These are phyloP conservation scores for Penicillium occitanis DNA, from an alignment of 2,329 filamentous ascomycete species.

Conservation along the genomic window DNA sequence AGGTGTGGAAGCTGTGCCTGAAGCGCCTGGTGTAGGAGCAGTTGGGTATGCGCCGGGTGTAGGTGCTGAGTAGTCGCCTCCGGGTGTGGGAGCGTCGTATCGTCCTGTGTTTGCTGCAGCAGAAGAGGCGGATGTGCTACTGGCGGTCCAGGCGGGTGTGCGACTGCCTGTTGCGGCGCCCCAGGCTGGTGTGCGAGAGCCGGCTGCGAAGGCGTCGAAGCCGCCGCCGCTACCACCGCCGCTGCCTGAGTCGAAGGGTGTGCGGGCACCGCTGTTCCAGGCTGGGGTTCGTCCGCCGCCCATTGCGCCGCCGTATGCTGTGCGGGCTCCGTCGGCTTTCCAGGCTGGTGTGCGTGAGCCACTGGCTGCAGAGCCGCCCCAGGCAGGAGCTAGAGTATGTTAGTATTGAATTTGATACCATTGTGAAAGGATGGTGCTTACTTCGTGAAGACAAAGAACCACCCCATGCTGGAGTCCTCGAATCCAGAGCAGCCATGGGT, in stretches of 20 bases:
- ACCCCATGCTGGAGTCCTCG: slow-evolving; percentile 76
- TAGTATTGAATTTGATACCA: slow-evolving; percentile 22
- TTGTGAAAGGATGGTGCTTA: slow-evolving; percentile 48
- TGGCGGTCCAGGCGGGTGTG: slow-evolving; percentile 47
- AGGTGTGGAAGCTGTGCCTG: slow-evolving; percentile 58
- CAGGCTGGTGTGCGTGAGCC: slow-evolving; percentile 53
- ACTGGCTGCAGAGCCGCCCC: slow-evolving; percentile 34
- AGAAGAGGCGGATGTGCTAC: slow-evolving; percentile 31
- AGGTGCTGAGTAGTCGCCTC: slow-evolving; percentile 63
- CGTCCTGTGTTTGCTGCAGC: slow-evolving; percentile 40
- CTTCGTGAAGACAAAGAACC: slow-evolving; percentile 54
- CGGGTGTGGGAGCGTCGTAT: slow-evolving; percentile 75
- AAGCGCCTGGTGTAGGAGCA: slow-evolving; percentile 69
- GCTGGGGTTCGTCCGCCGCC: slow-evolving; percentile 70
- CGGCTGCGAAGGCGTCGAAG: slow-evolving; percentile 65
- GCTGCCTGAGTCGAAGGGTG: slow-evolving; percentile 59
- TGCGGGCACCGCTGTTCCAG: slow-evolving; percentile 76
- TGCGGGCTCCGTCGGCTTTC: slow-evolving; percentile 58
- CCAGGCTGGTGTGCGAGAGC: slow-evolving; percentile 76
- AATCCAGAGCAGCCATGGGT: slow-evolving; percentile 61
- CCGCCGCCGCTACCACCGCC: slow-evolving; percentile 59
- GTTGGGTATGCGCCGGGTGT: slow-evolving; percentile 58
- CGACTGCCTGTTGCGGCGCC: slow-evolving; percentile 54
- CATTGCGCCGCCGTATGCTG: slow-evolving; percentile 70
- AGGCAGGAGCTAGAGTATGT: slow-evolving; percentile 42